Conservation (phyloP, 2,329 filamentous ascomycete genomes). For the Dactylellina haptotyla region DNA sequence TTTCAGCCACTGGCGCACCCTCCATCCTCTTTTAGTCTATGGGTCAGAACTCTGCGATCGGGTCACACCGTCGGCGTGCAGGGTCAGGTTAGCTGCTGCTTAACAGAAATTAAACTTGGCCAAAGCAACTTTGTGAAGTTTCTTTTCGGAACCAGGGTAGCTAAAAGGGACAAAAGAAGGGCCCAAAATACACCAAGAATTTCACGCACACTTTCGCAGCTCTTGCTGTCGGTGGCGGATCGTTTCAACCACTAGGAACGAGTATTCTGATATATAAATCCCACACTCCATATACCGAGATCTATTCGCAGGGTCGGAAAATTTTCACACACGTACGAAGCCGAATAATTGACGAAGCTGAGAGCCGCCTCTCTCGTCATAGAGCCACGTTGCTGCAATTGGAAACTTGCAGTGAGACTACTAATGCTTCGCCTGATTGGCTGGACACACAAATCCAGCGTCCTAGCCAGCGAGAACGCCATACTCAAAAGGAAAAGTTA, state of each 20-base stretch:
- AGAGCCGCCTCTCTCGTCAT: constrained; percentile 43
- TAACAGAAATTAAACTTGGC: constrained; percentile 25
- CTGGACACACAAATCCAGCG: constrained; percentile 10
- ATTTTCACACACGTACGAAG: constrained; percentile 16
- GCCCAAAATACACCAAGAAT: constrained; percentile 15
- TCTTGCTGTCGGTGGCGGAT: constrained; percentile 42
- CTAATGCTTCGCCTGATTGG: constrained; percentile 35
- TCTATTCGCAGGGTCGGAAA: constrained; percentile 1
- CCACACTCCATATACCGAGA: constrained; percentile 21
- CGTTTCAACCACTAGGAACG: constrained; percentile 1
- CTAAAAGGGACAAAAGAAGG: constrained; percentile 25
- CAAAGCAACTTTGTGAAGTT: constrained; percentile 31
- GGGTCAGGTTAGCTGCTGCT: constrained; percentile 21
- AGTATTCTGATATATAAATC: constrained; percentile 31
- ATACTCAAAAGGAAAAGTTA: constrained; percentile 47
- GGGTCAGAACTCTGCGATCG: constrained; percentile 29
- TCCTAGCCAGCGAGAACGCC: constrained; percentile 15
- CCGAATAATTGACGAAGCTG: constrained; percentile 24
- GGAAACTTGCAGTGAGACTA: constrained; percentile 37
- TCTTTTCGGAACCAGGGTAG: constrained; percentile 21
- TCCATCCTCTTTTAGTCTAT: constrained; percentile 23
- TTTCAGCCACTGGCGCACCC: constrained; percentile 48
- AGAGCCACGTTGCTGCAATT: constrained; percentile 51
- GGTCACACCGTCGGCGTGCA: constrained; percentile 40
- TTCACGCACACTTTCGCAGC: constrained; percentile 29